Evolutionary conservation across 2,329 filamentous ascomycete genomes (phyloP).

Genomic region (Ambrosiella xylebori): DNA sequence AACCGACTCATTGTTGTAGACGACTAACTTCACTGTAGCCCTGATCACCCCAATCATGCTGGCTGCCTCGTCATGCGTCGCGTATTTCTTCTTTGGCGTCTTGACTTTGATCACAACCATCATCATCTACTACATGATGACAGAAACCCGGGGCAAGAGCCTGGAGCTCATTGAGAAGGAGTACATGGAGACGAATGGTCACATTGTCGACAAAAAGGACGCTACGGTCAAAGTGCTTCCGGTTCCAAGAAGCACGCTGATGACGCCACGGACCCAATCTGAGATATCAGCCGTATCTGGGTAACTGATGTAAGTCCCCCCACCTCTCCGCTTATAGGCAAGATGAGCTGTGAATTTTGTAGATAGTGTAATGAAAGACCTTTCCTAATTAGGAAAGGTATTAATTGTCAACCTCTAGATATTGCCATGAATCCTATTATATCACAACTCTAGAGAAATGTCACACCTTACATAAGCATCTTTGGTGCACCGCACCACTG

Average conservation of each 20-base stretch:
- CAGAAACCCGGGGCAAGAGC: conserved; percentile 25
- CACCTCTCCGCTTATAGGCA: too few species aligned
- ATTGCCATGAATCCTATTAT: too few species aligned
- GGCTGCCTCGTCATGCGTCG: conserved; percentile 23
- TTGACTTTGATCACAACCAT: conserved; percentile 23
- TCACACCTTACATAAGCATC: too few species aligned
- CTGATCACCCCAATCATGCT: conserved; percentile 27
- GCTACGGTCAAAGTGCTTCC: not conserved
- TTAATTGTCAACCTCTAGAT: too few species aligned
- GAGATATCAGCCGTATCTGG: too few species aligned
- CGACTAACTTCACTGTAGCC: conserved; percentile 29
- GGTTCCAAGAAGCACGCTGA: not conserved
- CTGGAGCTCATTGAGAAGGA: conserved; percentile 23
- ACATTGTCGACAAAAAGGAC: not conserved
- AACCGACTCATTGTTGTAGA: conserved; percentile 14
- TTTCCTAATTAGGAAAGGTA: too few species aligned
- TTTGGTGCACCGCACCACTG: too few species aligned
- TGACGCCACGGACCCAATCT: too few species aligned
- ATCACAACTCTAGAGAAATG: too few species aligned
- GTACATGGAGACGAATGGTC: not conserved
- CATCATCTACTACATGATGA: conserved; percentile 24
- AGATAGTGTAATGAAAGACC: too few species aligned
- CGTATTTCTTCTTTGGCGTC: conserved; percentile 29
- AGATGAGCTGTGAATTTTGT: too few species aligned
- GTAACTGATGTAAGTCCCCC: too few species aligned